Evolutionary conservation across 83 land plant species (phyloP).

Genomic region (Isoetes engelmannii): DNA sequence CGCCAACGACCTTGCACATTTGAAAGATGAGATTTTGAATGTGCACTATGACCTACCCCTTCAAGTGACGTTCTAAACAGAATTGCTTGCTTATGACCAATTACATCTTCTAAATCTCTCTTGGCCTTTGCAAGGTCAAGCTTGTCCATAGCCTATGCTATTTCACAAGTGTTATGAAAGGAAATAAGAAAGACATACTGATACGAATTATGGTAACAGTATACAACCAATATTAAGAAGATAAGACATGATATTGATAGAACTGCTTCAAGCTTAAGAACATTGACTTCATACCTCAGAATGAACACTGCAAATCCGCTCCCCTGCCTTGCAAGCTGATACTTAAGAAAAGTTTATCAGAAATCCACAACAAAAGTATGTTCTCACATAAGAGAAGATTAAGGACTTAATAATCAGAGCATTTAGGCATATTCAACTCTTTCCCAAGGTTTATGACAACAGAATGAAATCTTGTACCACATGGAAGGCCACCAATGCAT

Average conservation of each 20-base stretch:
- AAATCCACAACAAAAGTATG: neutral
- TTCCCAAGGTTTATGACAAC: too few species aligned
- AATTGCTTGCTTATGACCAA: slow-evolving; percentile 15
- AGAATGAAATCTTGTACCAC: too few species aligned
- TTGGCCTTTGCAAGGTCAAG: slow-evolving; percentile 7
- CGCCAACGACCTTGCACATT: slow-evolving; percentile 99
- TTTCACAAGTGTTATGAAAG: slow-evolving; percentile 8
- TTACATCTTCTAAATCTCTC: slow-evolving; percentile 10
- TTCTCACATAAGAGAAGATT: neutral
- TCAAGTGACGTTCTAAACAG: slow-evolving; percentile 1
- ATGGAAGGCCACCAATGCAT: too few species aligned
- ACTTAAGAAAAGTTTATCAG: too few species aligned
- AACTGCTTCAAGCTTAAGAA: neutral
- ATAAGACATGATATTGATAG: too few species aligned
- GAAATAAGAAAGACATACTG: neutral
- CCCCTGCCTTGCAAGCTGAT: slow-evolving; percentile 25
- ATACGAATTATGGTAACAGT: neutral
- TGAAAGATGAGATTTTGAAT: slow-evolving; percentile 76
- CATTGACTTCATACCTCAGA: neutral
- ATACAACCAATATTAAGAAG: too few species aligned
- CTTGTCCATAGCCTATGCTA: slow-evolving; percentile 9
- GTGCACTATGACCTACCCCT: slow-evolving; percentile 80
- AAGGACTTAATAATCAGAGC: neutral
- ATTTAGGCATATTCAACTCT: too few species aligned
- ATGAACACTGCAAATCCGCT: slow-evolving; percentile 21